phyloP scores from a whole-genome alignment of 257 asterid species.

The Solanum dulcamara region DNA sequence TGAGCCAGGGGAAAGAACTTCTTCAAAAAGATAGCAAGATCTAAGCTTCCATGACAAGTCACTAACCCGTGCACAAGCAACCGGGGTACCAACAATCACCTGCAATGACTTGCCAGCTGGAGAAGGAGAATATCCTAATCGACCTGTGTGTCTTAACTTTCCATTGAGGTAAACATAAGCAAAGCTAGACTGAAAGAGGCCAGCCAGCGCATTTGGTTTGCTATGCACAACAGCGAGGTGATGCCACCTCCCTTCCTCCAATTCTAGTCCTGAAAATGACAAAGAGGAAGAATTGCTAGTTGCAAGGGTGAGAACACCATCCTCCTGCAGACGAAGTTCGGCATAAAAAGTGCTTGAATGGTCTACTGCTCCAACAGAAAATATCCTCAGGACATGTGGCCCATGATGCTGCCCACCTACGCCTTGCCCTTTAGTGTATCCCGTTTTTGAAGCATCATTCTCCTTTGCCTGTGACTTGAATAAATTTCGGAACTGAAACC shows the following conservation, averaged over 20 bases:
- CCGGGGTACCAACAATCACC: slow-evolving; percentile 90
- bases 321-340: slow-evolving; percentile 80
- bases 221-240: slow-evolving; percentile 98
- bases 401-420: slow-evolving; percentile 43
- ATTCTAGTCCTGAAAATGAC: slow-evolving; percentile 80
- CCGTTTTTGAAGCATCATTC: slow-evolving; percentile 50
- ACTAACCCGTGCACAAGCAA: slow-evolving; percentile 61
- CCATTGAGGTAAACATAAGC: slow-evolving; percentile 94
- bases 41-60: slow-evolving; percentile 91
- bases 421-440: slow-evolving; percentile 40
- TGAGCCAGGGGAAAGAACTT: slow-evolving; percentile 95
- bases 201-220: slow-evolving; percentile 99
- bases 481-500: slow-evolving; percentile 86
- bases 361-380: slow-evolving; percentile 88
- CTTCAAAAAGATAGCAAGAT: slow-evolving; percentile 93
- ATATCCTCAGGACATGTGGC: slow-evolving; percentile 57
- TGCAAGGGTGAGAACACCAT: slow-evolving; percentile 80
- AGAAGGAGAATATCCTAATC: slow-evolving; percentile 94
- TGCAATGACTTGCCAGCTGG: slow-evolving; percentile 91
- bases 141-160: slow-evolving; percentile 86
- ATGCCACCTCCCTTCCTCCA: slow-evolving; percentile 99
- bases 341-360: slow-evolving; percentile 61
- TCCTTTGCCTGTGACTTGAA: slow-evolving; percentile 55
- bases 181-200: slow-evolving; percentile 92
- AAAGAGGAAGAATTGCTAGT: slow-evolving; percentile 89